These are phyloP conservation scores for Vickermania ingenoplastis DNA, from an alignment of 208 protist genomes.

Conservation along the genomic window DNA sequence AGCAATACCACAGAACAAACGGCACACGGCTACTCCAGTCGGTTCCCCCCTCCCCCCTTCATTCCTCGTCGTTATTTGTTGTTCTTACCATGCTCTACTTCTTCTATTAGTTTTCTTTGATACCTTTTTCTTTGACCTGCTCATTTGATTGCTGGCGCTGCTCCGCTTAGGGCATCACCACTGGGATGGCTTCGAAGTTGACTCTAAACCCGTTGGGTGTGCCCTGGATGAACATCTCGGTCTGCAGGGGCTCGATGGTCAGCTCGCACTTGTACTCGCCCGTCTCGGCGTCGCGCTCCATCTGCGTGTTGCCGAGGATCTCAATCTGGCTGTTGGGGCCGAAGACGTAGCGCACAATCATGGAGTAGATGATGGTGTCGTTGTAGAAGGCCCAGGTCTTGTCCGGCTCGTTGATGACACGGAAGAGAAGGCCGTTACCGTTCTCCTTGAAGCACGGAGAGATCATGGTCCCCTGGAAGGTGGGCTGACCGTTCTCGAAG, in stretches of 20 bases:
- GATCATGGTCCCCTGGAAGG: constrained; percentile 37
- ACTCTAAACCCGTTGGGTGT: constrained; percentile 74
- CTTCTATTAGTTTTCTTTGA: too few species aligned
- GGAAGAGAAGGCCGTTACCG: constrained; percentile 77
- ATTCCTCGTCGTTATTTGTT: too few species aligned
- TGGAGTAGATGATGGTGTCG: constrained; percentile 69
- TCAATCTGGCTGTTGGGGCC: constrained; percentile 57
- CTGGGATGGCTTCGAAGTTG: constrained; percentile 60
- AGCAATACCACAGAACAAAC: too few species aligned
- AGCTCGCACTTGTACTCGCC: constrained; percentile 63
- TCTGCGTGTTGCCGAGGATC: constrained; percentile 41
- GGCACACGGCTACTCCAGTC: too few species aligned
- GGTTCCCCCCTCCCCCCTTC: too few species aligned
- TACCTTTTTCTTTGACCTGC: too few species aligned
- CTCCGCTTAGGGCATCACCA: neutral
- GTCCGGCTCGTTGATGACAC: constrained; percentile 59
- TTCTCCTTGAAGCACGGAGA: constrained; percentile 77
- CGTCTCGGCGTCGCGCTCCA: constrained; percentile 32
- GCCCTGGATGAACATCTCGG: constrained; percentile 75
- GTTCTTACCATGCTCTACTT: too few species aligned
- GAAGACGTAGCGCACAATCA: constrained; percentile 60
- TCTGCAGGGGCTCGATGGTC: constrained; percentile 30
- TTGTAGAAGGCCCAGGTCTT: constrained; percentile 83
- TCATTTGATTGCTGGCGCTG: too few species aligned
- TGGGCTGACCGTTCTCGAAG: constrained; percentile 56